Conservation (phyloP, 805 yeast genomes). For the Starmera pachycereana region DNA sequence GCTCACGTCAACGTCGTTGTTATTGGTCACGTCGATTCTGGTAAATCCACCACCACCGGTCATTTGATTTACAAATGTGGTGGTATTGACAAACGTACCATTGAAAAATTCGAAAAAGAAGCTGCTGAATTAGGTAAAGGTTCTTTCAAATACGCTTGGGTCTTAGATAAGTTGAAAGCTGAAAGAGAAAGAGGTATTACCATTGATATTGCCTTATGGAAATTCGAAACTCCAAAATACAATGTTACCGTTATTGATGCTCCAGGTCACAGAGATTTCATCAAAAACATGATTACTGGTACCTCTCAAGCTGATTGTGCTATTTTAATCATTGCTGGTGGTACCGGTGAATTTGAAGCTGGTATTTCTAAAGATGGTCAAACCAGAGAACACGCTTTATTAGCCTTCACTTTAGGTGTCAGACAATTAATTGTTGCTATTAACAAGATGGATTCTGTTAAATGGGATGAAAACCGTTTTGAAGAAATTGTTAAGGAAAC, state of each 20-base stretch:
- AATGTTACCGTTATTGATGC: conserved; percentile 90
- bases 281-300: conserved; percentile 94
- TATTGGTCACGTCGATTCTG: conserved; percentile 99
- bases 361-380: conserved; percentile 95
- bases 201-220: conserved; percentile 90
- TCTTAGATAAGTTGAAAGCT: conserved; percentile 84
- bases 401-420: conserved; percentile 86
- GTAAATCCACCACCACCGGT: conserved; percentile 98
- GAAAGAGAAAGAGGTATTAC: conserved; percentile 98
- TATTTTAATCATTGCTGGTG: conserved; percentile 84
- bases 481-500: conserved; percentile 73
- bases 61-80: conserved; percentile 99
- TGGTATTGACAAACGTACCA: conserved; percentile 98
- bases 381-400: conserved; percentile 91
- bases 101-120: conserved; percentile 97
- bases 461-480: conserved; percentile 76
- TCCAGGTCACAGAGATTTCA: conserved; percentile 96
- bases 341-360: conserved; percentile 93
- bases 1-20: conserved; percentile 99
- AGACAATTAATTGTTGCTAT: conserved; percentile 81
- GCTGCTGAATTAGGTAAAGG: conserved; percentile 96
- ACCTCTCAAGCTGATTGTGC: conserved; percentile 94
- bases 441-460: conserved; percentile 92
- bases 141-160: conserved; percentile 97
- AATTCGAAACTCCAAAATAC: conserved; percentile 92